Percentiles rank a stretch among this genome's conserved stretches.
These are phyloP conservation scores for Orychophragmus violaceus DNA, from an alignment of 345 rosid species.

Conservation along the genomic window DNA sequence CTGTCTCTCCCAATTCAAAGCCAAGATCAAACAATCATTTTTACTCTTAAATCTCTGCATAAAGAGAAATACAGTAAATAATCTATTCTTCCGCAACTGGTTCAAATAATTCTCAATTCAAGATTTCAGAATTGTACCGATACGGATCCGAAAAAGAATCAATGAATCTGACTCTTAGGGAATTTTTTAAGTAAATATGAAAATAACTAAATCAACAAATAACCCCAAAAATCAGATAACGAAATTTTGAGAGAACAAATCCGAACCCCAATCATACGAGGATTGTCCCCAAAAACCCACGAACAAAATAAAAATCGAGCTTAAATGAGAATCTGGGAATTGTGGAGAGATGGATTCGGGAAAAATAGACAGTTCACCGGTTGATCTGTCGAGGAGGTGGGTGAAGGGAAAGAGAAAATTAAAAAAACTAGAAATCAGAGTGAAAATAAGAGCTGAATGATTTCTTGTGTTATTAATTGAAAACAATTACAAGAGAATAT, in stretches of 20 bases:
- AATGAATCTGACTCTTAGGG: no score
- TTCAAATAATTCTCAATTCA: no score
- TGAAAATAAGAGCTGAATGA: no score
- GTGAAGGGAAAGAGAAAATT: no score
- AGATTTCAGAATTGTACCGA: no score
- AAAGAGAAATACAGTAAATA: not conserved
- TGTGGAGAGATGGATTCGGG: not conserved
- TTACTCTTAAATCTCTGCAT: not conserved
- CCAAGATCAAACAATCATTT: not conserved
- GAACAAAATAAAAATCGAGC: no score
- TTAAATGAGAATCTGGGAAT: conserved; percentile 16
- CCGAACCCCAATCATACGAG: not conserved
- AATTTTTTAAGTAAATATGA: not conserved
- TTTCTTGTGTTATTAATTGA: no score
- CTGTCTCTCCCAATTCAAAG: not conserved
- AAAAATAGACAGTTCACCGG: no score
- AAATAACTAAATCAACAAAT: not conserved
- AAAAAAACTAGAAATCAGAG: no score
- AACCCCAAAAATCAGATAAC: not conserved
- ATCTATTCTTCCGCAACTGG: not conserved
- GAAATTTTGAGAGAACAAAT: not conserved
- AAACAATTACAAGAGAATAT: no score
- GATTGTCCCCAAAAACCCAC: not conserved
- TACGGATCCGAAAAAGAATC: no score
- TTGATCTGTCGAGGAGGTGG: no score